Evolutionary conservation across 73 alveolate species (phyloP).

Genomic region (Stentor coeruleus): DNA sequence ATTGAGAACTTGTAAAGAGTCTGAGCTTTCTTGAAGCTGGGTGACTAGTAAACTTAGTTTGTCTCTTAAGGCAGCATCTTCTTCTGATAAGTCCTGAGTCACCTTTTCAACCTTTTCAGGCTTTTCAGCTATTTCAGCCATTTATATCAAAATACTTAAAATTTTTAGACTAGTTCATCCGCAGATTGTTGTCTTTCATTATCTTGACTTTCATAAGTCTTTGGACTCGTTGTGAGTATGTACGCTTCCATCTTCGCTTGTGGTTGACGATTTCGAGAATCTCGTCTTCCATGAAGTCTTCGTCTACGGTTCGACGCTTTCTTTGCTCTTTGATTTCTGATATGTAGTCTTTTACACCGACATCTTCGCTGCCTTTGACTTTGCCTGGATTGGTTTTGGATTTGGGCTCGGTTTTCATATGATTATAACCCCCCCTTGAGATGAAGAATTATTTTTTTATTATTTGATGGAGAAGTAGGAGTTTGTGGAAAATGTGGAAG

Average conservation of each 20-base stretch:
- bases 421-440: too few relatives aligned
- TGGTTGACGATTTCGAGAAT: constrained; percentile 9
- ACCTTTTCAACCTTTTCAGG: too few relatives aligned
- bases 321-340: not conserved
- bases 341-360: constrained; percentile 2
- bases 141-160: too few relatives aligned
- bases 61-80: constrained; percentile 60
- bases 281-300: not conserved
- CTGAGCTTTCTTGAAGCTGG: constrained; percentile 44
- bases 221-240: not conserved
- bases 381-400: not conserved
- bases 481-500: too few relatives aligned
- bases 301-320: not conserved
- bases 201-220: not conserved
- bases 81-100: constrained; percentile 44
- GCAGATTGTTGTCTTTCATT: not conserved
- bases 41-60: constrained; percentile 51
- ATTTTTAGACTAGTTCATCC: not conserved
- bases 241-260: not conserved
- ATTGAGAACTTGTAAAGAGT: constrained; percentile 59
- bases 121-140: constrained; percentile 3
- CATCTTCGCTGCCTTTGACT: constrained; percentile 10
- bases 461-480: too few relatives aligned
- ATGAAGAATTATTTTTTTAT: too few relatives aligned
- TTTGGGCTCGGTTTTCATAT: not conserved